Evolutionary conservation across 257 asterid species (phyloP).

Genomic region (Capsicum chinense): DNA sequence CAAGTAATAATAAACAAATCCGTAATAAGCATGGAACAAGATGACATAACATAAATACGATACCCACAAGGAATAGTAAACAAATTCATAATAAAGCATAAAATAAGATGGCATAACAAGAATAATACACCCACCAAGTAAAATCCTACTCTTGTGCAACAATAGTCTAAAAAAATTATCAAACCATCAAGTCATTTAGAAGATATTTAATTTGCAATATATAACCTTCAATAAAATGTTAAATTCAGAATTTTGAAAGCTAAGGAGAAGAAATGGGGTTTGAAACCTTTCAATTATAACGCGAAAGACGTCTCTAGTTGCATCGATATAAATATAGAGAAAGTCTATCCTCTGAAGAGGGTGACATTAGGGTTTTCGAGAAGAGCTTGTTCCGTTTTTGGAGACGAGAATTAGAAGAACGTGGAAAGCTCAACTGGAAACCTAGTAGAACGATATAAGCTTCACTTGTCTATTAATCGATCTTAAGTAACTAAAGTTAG

Average conservation of each 20-base stretch:
- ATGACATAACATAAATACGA: too few species aligned
- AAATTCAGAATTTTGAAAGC: background rate
- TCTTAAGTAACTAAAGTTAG: background rate
- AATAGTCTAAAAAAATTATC: background rate
- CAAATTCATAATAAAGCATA: too few species aligned
- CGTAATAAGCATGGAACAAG: too few species aligned
- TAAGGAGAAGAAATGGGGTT: background rate
- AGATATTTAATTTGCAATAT: background rate
- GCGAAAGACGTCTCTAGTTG: background rate
- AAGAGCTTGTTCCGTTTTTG: background rate
- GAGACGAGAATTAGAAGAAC: too few species aligned
- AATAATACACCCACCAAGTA: too few species aligned
- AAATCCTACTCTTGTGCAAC: background rate
- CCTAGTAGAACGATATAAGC: background rate
- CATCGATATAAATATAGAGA: too few species aligned
- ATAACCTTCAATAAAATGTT: background rate
- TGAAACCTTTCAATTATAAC: background rate
- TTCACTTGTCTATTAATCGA: background rate
- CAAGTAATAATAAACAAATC: too few species aligned
- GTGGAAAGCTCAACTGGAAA: background rate
- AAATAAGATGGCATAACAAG: too few species aligned
- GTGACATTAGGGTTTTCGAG: background rate
- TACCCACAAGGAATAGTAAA: too few species aligned
- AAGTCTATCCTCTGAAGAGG: background rate
- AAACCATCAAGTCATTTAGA: background rate